These are phyloP conservation scores for Zygoascus hellenicus DNA, from an alignment of 1,139 yeast species.

Conservation along the genomic window DNA sequence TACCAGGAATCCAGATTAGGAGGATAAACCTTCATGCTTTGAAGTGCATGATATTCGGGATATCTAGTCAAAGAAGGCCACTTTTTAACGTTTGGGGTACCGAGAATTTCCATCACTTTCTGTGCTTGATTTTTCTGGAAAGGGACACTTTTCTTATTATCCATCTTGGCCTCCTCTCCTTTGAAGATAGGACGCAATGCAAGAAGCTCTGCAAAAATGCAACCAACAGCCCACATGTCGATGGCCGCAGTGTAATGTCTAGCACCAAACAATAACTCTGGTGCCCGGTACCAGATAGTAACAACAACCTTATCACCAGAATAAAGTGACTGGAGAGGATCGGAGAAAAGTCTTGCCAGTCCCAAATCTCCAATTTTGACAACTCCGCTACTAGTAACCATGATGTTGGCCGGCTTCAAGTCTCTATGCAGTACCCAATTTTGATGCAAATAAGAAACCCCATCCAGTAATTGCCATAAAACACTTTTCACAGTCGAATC, in stretches of 20 bases:
- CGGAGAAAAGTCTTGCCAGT: conserved; percentile 81
- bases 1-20: conserved; percentile 79
- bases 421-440: conserved; percentile 96
- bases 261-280: conserved; percentile 84
- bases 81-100: conserved; percentile 65
- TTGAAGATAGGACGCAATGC: conserved; percentile 90
- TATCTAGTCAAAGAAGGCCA: conserved; percentile 79
- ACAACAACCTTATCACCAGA: conserved; percentile 97
- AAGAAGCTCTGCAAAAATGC: conserved; percentile 86
- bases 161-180: conserved; percentile 97
- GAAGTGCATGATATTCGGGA: conserved; percentile 74
- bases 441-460: conserved; percentile 85
- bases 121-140: conserved; percentile 90
- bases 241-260: conserved; percentile 93
- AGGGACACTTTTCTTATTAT: conserved; percentile 85
- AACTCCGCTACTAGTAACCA: conserved; percentile 84
- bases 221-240: conserved; percentile 96
- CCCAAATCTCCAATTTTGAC: conserved; percentile 97
- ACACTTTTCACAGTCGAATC: conserved; percentile 73
- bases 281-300: conserved; percentile 97
- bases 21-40: conserved; percentile 58
- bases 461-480: conserved; percentile 87
- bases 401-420: conserved; percentile 94
- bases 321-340: conserved; percentile 82
- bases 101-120: conserved; percentile 83